These are phyloP conservation scores for Aspergillus saccharolyticus DNA, from an alignment of 495 filamentous ascomycete species.

Conservation along the genomic window DNA sequence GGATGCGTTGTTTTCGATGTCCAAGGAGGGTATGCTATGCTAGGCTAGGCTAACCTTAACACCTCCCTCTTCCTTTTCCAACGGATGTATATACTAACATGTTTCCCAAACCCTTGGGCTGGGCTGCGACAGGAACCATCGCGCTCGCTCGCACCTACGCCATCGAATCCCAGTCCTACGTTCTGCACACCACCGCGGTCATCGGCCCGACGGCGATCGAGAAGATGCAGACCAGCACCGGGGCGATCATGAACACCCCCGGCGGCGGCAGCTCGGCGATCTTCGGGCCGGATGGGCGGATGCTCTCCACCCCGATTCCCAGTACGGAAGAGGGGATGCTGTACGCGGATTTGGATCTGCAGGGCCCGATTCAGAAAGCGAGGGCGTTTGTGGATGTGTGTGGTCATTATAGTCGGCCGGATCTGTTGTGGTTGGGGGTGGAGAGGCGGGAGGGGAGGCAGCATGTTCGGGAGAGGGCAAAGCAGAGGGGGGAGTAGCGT, in stretches of 20 bases:
- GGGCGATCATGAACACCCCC: not conserved
- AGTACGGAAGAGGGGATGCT: slow-evolving; percentile 24
- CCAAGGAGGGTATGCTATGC: slow-evolving; percentile 35
- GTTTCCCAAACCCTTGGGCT: not conserved
- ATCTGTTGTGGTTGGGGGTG: slow-evolving; percentile 19
- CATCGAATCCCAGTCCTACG: slow-evolving; percentile 48
- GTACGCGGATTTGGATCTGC: slow-evolving; percentile 29
- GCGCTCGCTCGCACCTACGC: slow-evolving; percentile 44
- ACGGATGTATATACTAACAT: too few species aligned
- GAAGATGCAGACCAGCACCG: slow-evolving; percentile 14
- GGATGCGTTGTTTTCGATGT: slow-evolving; percentile 30
- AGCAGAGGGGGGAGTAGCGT: too few species aligned
- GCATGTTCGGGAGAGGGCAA: too few species aligned
- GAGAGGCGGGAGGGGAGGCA: too few species aligned
- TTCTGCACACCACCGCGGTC: slow-evolving; percentile 44
- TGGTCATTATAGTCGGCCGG: slow-evolving; percentile 34
- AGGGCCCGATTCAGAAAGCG: slow-evolving; percentile 18
- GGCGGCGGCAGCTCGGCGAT: slow-evolving; percentile 1
- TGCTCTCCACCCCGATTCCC: not conserved
- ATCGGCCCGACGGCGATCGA: slow-evolving; percentile 41
- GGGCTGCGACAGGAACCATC: slow-evolving; percentile 8
- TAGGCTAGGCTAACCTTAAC: too few species aligned
- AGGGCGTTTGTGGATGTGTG: slow-evolving; percentile 27
- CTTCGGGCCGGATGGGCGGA: slow-evolving; percentile 7
- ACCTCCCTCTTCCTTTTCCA: too few species aligned